Evolutionary conservation across 83 land plant genomes (phyloP), one percentile per base, ranked within the genome.

Genomic region (Picea engelmannii): DNA sequence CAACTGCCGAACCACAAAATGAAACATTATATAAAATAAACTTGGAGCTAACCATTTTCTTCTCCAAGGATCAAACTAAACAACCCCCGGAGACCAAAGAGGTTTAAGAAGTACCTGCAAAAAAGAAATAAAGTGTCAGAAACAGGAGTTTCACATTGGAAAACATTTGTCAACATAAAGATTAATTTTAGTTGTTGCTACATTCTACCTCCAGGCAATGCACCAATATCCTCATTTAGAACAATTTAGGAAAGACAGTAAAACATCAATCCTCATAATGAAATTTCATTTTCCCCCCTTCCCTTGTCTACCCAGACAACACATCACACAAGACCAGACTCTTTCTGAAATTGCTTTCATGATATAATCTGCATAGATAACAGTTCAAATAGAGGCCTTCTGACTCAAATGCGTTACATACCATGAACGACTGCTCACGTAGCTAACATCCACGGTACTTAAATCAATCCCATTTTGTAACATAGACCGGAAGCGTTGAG

Each of bases 351-450:
- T 42, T 35, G 10, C 55, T 73, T 38, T 42, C 9, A 73, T 11
- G 10, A 52, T 52, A 52, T 52, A 52, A 11, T 52, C 58, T 2
- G 12, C 13, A 55, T 11, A 55, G 13, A 55, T 55, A 55, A 55
- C 58, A 55, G 18, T 66, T 66, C 24, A 78, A 52, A 78, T 52
- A 25, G 66, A 35, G 58, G 42, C 38, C 35, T 78, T n/a, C 52
- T 4, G 8, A 55, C 15, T 47, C 23, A 63, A 8, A 44, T 18
- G 10, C 4, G n/a, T 24, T 60, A 4, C 66, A 63, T 93, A 95
- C 99, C 99, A 97, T 71, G 99, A 97, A 71, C 99, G 96, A 84
- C 99, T 97, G 90, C 99, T 97, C 71, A 97, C 99, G 82, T 97
- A 97, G 95, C 99, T 97, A 23, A 97, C 99, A 88, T 97, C 99